Evolutionary conservation across 139 green algal genomes (phyloP), one percentile per base, ranked within the genome.

Genomic region (Chlamydomonas urium): DNA sequence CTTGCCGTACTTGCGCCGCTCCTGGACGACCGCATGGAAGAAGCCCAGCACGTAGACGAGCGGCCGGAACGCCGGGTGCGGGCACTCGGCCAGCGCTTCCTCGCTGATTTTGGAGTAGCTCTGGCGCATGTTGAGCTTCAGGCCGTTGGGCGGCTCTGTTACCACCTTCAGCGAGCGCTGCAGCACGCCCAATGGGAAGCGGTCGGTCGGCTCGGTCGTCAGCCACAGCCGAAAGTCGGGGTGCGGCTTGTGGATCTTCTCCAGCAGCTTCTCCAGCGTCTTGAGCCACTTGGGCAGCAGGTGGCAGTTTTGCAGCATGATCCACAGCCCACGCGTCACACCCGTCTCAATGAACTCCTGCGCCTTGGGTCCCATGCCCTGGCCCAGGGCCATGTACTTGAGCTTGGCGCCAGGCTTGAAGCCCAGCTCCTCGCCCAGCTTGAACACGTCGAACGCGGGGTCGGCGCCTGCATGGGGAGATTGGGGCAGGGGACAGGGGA

Each of bases 241-340:
- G 81, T 94, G 87, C 17, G 85, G 85, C 67, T 90, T 79, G 37
- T 66, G 63, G 61, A 87, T 79, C 70, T 80, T 85, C 66, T 96
- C 90, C 48, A 96, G 78, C 38, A 93, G 90, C 77, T 96, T 96
- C 75, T 96, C 90, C 66, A 96, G 73, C 38, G 84, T 88, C 75
- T 92, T 92, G 33, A 96, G 85, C 89, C 89, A 96, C 38, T 65
- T 86, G 26, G 89, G 89, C 69, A 96, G 83, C 62, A 96, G 82
- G 76, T 96, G 90, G 76, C 89, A 94, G 78, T 96, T 96, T 78
- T 94, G 90, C 69, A 96, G 81, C 89, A 96, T 93, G 53, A 93
- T 76, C 90, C 90, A 96, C 59, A 93, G 83, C 0, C 90, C 90
- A 24, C 89, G 74, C 21, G 81, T 78, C 23, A 84, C 79, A 38